Percentiles rank a stretch among this genome's conserved stretches.
phyloP scores from a whole-genome alignment of 768 basidiomycete genomes.

The Pulveroboletus sp. region DNA sequence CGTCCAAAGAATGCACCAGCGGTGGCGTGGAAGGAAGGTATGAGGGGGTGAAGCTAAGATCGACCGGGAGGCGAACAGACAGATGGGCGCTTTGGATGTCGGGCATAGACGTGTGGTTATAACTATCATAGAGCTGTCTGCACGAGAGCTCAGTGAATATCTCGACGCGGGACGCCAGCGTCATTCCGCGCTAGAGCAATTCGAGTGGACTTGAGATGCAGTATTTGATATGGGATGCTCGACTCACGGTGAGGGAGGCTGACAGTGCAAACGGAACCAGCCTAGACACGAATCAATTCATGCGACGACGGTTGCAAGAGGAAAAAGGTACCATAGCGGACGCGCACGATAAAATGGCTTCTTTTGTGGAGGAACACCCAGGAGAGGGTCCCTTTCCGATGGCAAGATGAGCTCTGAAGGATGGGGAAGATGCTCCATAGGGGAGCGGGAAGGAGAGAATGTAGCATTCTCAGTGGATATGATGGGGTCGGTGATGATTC shows the following conservation, averaged over 20 bases:
- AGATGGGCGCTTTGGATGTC: background rate
- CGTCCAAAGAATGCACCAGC: constrained; percentile 5
- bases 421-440: constrained; percentile 18
- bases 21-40: constrained; percentile 10
- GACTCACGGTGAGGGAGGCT: constrained; percentile 63
- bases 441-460: constrained; percentile 25
- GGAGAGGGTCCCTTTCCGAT: constrained; percentile 33
- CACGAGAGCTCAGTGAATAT: constrained; percentile 80
- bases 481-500: constrained; percentile 32
- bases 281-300: constrained; percentile 39
- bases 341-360: constrained; percentile 52
- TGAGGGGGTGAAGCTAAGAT: constrained; percentile 8
- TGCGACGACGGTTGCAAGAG: background rate
- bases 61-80: constrained; percentile 4
- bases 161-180: constrained; percentile 74
- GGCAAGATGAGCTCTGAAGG: constrained; percentile 12
- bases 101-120: constrained; percentile 34
- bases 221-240: background rate
- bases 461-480: constrained; percentile 32
- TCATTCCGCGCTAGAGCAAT: constrained; percentile 66
- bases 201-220: background rate
- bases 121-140: constrained; percentile 47
- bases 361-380: constrained; percentile 26
- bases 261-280: constrained; percentile 68
- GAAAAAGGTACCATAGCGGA: constrained; percentile 41